A percentile compares a stretch with the other conserved stretches of the same genome.
Evolutionary conservation across 2,329 filamentous ascomycete species (phyloP).

Genomic region (Stachybotrys elegans): DNA sequence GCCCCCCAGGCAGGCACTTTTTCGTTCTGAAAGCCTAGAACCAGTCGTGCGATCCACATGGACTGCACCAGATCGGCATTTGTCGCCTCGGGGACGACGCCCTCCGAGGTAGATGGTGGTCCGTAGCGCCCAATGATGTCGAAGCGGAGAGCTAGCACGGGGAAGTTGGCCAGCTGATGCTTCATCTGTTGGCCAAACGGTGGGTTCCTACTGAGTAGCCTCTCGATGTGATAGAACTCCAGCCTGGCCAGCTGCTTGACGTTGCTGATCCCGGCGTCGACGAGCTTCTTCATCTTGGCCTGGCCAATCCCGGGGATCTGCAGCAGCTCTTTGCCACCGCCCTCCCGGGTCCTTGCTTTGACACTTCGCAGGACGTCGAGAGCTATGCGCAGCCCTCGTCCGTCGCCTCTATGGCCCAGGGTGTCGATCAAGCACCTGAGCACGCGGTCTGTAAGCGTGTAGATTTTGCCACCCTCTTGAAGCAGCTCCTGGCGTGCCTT

Average conservation of each 20-base stretch:
- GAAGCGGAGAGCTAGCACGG: slow-evolving; percentile 42
- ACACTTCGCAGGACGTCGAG: slow-evolving; percentile 76
- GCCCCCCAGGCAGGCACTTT: slow-evolving; percentile 57
- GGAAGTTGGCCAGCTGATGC: slow-evolving; percentile 64
- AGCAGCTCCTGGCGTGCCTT: slow-evolving; percentile 26
- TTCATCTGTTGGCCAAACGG: slow-evolving; percentile 73
- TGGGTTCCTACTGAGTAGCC: slow-evolving; percentile 70
- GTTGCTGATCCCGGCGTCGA: slow-evolving; percentile 62
- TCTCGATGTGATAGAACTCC: slow-evolving; percentile 70
- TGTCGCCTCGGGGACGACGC: too few relatives aligned
- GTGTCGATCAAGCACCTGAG: slow-evolving; percentile 34
- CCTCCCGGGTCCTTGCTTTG: slow-evolving; percentile 74
- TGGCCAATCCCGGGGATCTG: slow-evolving; percentile 77
- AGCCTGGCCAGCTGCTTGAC: slow-evolving; percentile 65
- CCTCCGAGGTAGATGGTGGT: not conserved
- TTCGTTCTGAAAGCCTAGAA: slow-evolving; percentile 68
- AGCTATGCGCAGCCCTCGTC: slow-evolving; percentile 60
- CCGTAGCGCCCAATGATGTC: slow-evolving; percentile 21
- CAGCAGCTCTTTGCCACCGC: slow-evolving; percentile 66
- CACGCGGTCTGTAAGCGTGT: slow-evolving; percentile 24
- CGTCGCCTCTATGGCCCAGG: slow-evolving; percentile 46
- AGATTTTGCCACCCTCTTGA: slow-evolving; percentile 24
- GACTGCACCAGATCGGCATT: slow-evolving; percentile 23
- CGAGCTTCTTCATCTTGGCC: slow-evolving; percentile 69
- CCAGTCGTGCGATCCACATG: slow-evolving; percentile 49